Evolutionary conservation across 148 eudicot genomes (phyloP), one percentile per base, ranked within the genome.

Genomic region (Cornus suecica): DNA sequence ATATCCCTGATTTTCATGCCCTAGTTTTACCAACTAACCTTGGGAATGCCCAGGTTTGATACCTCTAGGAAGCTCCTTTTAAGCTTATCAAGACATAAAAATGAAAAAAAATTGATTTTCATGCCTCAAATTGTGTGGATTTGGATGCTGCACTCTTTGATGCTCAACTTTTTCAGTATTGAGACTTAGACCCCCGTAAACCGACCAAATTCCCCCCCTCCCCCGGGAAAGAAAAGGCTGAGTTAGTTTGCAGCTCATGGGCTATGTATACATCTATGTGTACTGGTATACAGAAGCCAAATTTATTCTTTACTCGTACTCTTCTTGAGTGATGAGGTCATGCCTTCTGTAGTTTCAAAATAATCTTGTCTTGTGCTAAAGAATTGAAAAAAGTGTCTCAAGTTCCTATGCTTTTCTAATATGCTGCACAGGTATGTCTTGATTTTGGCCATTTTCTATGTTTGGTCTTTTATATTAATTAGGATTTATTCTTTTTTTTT

Each of bases 391-490:
- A 58, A 58, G 25, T 58, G 24, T 58, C 62, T 37, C 25, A 28
- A 31, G 22, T 6, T 37, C 42, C 9, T 42, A 41, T 51, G 22
- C 56, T 26, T 41, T 41, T 15, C 30, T 45, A 24, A 42, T 10
- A 27, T 28, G 8, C 13, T 28, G 63, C 30, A 9, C 73, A 25
- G 8, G 25, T 16, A 52, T 22, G 26, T 60, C 10, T 32, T 4
- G 10, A 24, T 72, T 1, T 31, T 72, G 75, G 29, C 60, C n/a
- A 72, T 60, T 72, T 27, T 68, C 30, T 37, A 65, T 66, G 30
- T 58, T 15, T 69, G 20, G 41, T 28, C 68, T 32, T 1, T 68
- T 45, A 7, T 14, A 28, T 29, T 42, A 62, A 69, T 13, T 26
- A 58, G 69, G 24, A 22, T n/a, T 14, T 3, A 30, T 66, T 20